Percentiles rank a stretch among this genome's conserved stretches.
Evolutionary conservation across 1,284 basidiomycete genomes (phyloP).

Genomic region (Trichosporon inkin): DNA sequence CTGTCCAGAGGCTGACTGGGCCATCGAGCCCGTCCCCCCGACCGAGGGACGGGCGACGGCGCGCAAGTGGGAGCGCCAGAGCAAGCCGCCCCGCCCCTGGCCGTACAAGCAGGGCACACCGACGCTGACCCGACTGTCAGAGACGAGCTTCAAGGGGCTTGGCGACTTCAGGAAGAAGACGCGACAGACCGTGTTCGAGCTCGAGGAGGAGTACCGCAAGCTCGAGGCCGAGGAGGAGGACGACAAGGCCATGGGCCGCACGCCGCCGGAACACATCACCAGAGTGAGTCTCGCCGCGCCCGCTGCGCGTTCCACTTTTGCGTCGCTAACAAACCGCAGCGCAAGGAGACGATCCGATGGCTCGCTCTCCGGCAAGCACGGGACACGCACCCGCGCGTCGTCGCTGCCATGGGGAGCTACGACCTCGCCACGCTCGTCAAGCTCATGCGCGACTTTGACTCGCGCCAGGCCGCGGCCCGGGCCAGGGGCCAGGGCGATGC

Average conservation of each 20-base stretch:
- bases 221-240: constrained; percentile 41
- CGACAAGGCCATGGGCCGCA: constrained; percentile 39
- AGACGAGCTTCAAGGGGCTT: constrained; percentile 31
- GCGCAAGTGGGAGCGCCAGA: constrained; percentile 24
- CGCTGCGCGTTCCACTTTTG: background rate
- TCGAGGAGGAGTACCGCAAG: constrained; percentile 31
- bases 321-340: constrained; percentile 11
- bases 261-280: constrained; percentile 25
- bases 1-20: constrained; percentile 41
- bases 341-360: constrained; percentile 38
- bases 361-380: constrained; percentile 37
- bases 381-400: constrained; percentile 30
- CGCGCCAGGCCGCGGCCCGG: constrained; percentile 24
- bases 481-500: constrained; percentile 12
- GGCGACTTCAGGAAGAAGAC: constrained; percentile 31
- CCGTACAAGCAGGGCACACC: constrained; percentile 40
- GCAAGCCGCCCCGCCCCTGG: constrained; percentile 27
- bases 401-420: constrained; percentile 25
- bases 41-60: constrained; percentile 17
- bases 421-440: constrained; percentile 32
- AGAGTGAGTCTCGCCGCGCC: constrained; percentile 25
- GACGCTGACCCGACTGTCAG: constrained; percentile 34
- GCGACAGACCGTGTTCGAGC: constrained; percentile 17
- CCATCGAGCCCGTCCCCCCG: constrained; percentile 30
- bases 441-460: constrained; percentile 19